Base-by-base conservation (phyloP, 2,329 filamentous ascomycete species). In the Aspergillus fischeri region DNA sequence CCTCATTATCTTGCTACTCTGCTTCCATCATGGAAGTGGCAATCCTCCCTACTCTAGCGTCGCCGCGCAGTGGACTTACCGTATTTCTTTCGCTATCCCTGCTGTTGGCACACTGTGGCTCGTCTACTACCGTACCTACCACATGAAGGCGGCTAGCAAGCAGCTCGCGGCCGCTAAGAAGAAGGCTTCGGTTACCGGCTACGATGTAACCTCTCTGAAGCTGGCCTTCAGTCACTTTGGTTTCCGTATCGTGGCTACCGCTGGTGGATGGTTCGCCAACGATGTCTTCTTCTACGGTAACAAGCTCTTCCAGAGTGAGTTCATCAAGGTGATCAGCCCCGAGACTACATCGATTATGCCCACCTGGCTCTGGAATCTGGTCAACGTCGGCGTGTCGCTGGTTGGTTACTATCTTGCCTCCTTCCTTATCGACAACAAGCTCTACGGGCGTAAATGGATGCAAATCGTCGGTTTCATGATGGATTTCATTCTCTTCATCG, bases 251-350 rank as follows among this genome's bases (percentile, higher is more conserved):
- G 70, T 96, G 21, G 93, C 93, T 51, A 97, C 93, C 21, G 87
- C 92, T 10, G 90, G 90, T 56, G 85, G 87, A 38, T 97, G 93
- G 93, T 97, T 93, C 77, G 90, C 88, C 79, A 97, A 97, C 75
- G 93, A 97, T 70, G 89, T 97, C 64, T 97, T 97, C 83, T 97
- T 97, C 81, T 97, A 97, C 80, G 93, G 93, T 67, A 97, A 96
- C 87, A 97, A 96, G 83, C 87, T 97, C 54, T 97, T 97, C 84
- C 92, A 96, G 78, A 85, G 84, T 61, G 85, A 93, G 72, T 97
- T 97, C 78, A 96, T 97, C 77, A 80, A 79, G 32, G 89, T 94
- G 70, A 87, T 97, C 65, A 89, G 87, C 54, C 82, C 86, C 53
- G 77, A 83, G 63, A 83, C 85, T 62, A 77, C 80, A 38, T 91